Evolutionary conservation across 352 stramenopile species (phyloP).

Genomic region (Phytopythium delawarense): DNA sequence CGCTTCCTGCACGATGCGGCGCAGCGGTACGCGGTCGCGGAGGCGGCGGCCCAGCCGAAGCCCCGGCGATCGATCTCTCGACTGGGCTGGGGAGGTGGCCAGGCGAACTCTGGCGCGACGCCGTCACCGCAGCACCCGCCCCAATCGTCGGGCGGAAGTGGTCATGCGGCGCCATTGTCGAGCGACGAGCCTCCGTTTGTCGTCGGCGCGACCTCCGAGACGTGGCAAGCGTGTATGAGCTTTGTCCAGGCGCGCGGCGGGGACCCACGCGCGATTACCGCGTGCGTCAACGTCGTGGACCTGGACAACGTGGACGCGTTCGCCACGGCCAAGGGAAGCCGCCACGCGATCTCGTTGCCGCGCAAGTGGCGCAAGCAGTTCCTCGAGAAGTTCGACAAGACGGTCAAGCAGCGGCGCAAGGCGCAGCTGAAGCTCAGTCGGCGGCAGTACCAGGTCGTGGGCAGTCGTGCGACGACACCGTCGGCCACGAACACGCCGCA

Average conservation of each 20-base stretch:
- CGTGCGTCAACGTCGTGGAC: constrained; percentile 69
- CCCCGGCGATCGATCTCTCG: constrained; percentile 52
- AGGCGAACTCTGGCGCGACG: background rate
- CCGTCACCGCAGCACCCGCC: background rate
- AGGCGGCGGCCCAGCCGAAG: constrained; percentile 48
- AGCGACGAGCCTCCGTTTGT: constrained; percentile 60
- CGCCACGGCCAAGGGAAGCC: constrained; percentile 45
- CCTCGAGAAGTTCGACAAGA: constrained; percentile 66
- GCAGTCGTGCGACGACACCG: constrained; percentile 31
- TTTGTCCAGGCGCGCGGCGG: constrained; percentile 40
- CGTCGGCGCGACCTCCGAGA: constrained; percentile 57
- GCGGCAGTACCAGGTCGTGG: constrained; percentile 21
- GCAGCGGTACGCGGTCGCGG: constrained; percentile 46
- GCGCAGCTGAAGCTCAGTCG: constrained; percentile 45
- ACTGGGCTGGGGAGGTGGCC: constrained; percentile 10
- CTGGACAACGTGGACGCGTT: constrained; percentile 54
- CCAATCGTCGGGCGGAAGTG: background rate
- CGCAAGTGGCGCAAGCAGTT: constrained; percentile 79
- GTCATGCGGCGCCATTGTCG: background rate
- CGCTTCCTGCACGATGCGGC: constrained; percentile 61
- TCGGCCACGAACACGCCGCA: constrained; percentile 21
- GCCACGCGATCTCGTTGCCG: constrained; percentile 53
- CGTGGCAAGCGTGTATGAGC: constrained; percentile 61
- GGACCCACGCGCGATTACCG: constrained; percentile 44
- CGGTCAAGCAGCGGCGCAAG: constrained; percentile 59